These are phyloP conservation scores for Septoria linicola DNA, from an alignment of 2,329 filamentous ascomycete species.

Conservation along the genomic window DNA sequence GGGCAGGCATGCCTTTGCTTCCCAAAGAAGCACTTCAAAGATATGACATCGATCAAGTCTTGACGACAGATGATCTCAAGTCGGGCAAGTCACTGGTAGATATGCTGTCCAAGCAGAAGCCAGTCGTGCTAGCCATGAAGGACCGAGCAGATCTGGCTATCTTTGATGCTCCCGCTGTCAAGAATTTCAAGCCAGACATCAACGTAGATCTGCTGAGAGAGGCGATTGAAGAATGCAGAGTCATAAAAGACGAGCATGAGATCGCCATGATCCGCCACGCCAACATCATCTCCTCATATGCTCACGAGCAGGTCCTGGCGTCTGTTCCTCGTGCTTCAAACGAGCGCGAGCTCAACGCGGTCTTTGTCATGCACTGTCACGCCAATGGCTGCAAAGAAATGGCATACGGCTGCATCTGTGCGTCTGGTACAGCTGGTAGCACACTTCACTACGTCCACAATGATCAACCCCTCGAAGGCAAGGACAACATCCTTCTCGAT, in stretches of 20 bases:
- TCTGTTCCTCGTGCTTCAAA: slow-evolving; percentile 65
- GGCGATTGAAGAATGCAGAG: slow-evolving; percentile 77
- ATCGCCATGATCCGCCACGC: slow-evolving; percentile 78
- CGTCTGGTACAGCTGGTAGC: slow-evolving; percentile 73
- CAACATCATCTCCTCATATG: slow-evolving; percentile 74
- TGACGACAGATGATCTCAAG: slow-evolving; percentile 64
- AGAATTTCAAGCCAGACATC: slow-evolving; percentile 65
- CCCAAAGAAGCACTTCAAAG: slow-evolving; percentile 67
- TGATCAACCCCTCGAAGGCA: slow-evolving; percentile 64
- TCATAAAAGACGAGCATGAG: slow-evolving; percentile 82
- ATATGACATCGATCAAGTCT: slow-evolving; percentile 58
- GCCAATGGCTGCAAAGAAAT: slow-evolving; percentile 74
- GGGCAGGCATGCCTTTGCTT: slow-evolving; percentile 86
- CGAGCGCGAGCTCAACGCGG: slow-evolving; percentile 78
- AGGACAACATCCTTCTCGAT: slow-evolving; percentile 79
- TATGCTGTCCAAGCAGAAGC: slow-evolving; percentile 37
- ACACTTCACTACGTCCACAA: slow-evolving; percentile 88
- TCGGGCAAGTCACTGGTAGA: slow-evolving; percentile 61
- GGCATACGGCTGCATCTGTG: slow-evolving; percentile 85
- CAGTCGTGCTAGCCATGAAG: slow-evolving; percentile 71
- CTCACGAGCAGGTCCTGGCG: slow-evolving; percentile 70
- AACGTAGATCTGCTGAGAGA: slow-evolving; percentile 56
- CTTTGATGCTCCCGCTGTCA: slow-evolving; percentile 59
- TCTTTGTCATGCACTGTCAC: slow-evolving; percentile 75
- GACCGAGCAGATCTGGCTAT: slow-evolving; percentile 60